A percentile compares a stretch with the other conserved stretches of the same genome.
These are phyloP conservation scores for Ammopiptanthus mongolicus DNA, from an alignment of 306 rosid species.

Conservation along the genomic window DNA sequence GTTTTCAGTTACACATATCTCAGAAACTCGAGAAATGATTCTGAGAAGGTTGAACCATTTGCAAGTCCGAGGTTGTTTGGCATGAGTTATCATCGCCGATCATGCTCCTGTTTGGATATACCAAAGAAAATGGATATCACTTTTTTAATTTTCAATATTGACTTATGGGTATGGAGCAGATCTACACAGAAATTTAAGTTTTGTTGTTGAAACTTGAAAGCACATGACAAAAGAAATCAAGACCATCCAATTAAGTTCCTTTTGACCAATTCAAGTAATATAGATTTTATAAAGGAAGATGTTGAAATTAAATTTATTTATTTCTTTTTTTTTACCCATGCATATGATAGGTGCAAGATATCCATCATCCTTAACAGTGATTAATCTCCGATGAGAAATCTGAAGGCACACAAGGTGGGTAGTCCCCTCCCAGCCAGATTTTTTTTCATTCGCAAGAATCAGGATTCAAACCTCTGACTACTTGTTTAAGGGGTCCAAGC, in stretches of 20 bases:
- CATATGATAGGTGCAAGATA: no score
- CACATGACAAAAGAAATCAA: background rate
- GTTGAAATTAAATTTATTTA: background rate
- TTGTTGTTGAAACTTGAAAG: background rate
- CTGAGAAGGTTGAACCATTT: slow-evolving; percentile 67
- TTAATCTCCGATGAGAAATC: no score
- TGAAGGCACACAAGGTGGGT: no score
- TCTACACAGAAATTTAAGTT: background rate
- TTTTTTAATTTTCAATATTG: background rate
- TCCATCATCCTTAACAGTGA: no score
- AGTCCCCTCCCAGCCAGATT: no score
- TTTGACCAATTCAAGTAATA: background rate
- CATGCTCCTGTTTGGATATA: slow-evolving; percentile 38
- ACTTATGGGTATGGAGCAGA: background rate
- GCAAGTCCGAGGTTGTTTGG: slow-evolving; percentile 78
- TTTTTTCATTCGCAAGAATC: no score
- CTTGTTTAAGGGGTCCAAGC: no score
- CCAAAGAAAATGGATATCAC: slow-evolving; percentile 1
- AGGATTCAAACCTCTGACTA: no score
- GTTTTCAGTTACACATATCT: slow-evolving; percentile 7
- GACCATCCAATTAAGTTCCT: background rate
- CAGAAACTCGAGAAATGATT: slow-evolving; percentile 59
- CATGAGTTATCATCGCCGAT: slow-evolving; percentile 70
- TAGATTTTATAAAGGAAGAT: background rate
- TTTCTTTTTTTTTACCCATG: background rate